Evolutionary conservation across 2,329 filamentous ascomycete species (phyloP), one percentile per base, ranked within the genome.

Genomic region (Aspergillus bombycis): DNA sequence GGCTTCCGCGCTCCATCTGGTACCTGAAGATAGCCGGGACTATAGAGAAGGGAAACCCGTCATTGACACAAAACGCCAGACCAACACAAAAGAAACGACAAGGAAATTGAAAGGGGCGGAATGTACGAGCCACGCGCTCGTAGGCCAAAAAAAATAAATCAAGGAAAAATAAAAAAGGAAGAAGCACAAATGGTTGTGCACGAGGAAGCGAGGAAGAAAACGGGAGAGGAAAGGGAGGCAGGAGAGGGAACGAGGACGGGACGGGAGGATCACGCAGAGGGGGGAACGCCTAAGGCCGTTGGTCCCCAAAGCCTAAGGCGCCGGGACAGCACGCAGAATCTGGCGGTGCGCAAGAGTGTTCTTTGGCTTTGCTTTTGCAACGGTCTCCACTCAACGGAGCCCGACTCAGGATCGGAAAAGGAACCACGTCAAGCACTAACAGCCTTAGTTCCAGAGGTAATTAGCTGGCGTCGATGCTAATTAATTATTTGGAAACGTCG

Each of bases 71-170:
- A 68, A 67, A 70, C 68, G 64, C 67, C 67, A 69, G 68, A 71
- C 68, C 70, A 72, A 69, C 70, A 71, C 68, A 70, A 70, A 70
- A 65, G 66, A 68, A 68, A 71, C 56, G 58, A 45, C 65, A 65
- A 67, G 53, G 56, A 65, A 63, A 60, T 45, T 45, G 64, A 65
- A 52, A 70, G 65, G 62, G 67, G 64, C 60, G 58, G 63, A 58
- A 61, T 61, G 57, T 64, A 67, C 66, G 68, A 70, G 66, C 66
- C 57, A 62, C 60, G 68, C 66, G 67, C 67, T 65, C 61, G 63
- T 62, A 62, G 63, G 59, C 55, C 53, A 60, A 60, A 62, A 61
- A 60, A 54, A 61, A 62, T 52, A 61, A 60, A 62, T 56, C 43
- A 36, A 60, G 60, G 67, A 58, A 57, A 36, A 45, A 41, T 58